Evolutionary conservation across 352 stramenopile species (phyloP).

Genomic region (Phytophthora podocarpi): DNA sequence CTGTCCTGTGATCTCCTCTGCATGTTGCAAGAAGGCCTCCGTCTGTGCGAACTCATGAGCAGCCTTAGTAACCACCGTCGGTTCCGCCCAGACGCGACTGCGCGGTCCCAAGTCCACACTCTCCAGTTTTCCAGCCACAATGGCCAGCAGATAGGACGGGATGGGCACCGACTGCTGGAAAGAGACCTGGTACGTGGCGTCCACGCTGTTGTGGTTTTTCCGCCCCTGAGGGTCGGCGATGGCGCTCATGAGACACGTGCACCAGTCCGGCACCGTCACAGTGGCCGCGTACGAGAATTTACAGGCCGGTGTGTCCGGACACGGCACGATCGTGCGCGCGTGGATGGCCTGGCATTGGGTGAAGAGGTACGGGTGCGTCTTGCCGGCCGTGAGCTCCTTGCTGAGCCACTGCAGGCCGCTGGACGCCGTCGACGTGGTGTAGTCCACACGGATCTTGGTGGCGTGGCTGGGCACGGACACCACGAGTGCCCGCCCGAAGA

Average conservation of each 20-base stretch:
- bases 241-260: conserved; percentile 93
- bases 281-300: conserved; percentile 96
- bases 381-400: conserved; percentile 93
- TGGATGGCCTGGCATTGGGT: conserved; percentile 96
- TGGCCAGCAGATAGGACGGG: conserved; percentile 95
- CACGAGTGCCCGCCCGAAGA: conserved; percentile 74
- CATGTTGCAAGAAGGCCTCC: conserved; percentile 92
- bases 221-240: conserved; percentile 39
- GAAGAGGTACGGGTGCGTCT: conserved; percentile 95
- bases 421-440: conserved; percentile 71
- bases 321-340: conserved; percentile 94
- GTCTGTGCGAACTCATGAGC: conserved; percentile 96
- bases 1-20: conserved; percentile 92
- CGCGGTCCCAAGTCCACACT: conserved; percentile 88
- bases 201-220: conserved; percentile 29
- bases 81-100: conserved; percentile 94
- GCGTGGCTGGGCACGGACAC: conserved; percentile 48
- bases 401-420: conserved; percentile 92
- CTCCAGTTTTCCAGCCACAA: conserved; percentile 92
- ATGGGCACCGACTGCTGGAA: conserved; percentile 94
- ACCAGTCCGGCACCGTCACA: conserved; percentile 92
- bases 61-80: conserved; percentile 91
- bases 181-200: conserved; percentile 51
- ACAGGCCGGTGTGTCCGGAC: conserved; percentile 91
- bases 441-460: conserved; percentile 77